Conservation (phyloP, 2,329 filamentous ascomycete genomes). For the Diplodia seriata region DNA sequence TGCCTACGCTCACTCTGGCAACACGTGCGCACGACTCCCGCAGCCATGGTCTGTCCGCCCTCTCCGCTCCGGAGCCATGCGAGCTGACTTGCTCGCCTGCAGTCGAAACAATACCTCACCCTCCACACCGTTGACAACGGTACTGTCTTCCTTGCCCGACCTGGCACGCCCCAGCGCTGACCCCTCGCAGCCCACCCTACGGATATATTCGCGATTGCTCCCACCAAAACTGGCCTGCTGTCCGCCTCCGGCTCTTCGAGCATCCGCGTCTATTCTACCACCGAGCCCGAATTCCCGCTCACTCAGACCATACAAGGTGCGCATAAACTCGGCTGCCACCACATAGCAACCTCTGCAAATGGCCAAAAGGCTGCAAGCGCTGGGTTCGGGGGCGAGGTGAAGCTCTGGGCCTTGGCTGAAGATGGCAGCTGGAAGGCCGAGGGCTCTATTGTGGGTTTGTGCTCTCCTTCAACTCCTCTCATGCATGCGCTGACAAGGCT, state of each 20-base stretch:
- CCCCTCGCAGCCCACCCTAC: conserved; percentile 73
- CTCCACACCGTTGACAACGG: conserved; percentile 89
- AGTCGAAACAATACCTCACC: conserved; percentile 99
- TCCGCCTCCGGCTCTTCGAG: conserved; percentile 85
- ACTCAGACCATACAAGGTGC: conserved; percentile 79
- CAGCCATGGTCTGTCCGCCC: conserved; percentile 18
- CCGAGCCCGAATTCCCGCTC: conserved; percentile 73
- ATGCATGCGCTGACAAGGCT: background rate
- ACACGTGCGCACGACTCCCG: background rate
- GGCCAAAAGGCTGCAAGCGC: conserved; percentile 79
- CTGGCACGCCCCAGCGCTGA: conserved; percentile 43
- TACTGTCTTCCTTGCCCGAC: conserved; percentile 52
- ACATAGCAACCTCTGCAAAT: conserved; percentile 74
- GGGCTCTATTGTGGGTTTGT: conserved; percentile 53
- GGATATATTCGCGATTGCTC: conserved; percentile 83
- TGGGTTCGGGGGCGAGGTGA: conserved; percentile 88
- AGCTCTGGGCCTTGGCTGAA: conserved; percentile 72
- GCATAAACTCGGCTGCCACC: conserved; percentile 90
- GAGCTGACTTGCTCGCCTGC: conserved; percentile 8
- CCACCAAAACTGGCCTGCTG: conserved; percentile 75
- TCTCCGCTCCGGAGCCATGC: background rate
- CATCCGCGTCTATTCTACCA: conserved; percentile 80
- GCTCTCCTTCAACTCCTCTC: conserved; percentile 15
- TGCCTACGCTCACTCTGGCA: background rate
- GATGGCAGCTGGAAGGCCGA: conserved; percentile 62